Conservation (phyloP, 495 filamentous ascomycete species). For the Letharia lupina region DNA sequence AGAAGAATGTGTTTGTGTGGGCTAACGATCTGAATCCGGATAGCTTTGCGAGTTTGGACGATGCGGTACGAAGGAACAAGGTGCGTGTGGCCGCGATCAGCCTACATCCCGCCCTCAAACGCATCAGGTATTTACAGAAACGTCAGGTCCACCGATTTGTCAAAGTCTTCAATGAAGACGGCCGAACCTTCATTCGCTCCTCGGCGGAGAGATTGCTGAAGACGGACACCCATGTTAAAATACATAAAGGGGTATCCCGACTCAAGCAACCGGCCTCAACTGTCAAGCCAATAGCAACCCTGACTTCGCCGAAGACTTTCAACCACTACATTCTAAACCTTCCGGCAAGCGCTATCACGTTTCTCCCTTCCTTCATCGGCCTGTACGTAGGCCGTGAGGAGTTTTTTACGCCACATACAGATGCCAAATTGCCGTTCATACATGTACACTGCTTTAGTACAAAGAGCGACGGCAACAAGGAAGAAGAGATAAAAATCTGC, state of each 20-base stretch:
- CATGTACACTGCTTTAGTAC: constrained; percentile 87
- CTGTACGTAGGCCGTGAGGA: constrained; percentile 61
- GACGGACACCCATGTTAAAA: constrained; percentile 38
- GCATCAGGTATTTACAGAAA: not conserved
- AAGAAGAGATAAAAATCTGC: constrained; percentile 57
- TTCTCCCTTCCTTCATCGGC: constrained; percentile 77
- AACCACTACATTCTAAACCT: constrained; percentile 96
- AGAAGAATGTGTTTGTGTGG: constrained; percentile 86
- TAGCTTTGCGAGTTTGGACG: constrained; percentile 59
- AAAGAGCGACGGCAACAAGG: constrained; percentile 61
- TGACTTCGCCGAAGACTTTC: constrained; percentile 57
- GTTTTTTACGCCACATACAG: constrained; percentile 54
- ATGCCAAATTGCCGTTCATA: constrained; percentile 60
- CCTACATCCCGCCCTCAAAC: not conserved
- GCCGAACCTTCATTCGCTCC: constrained; percentile 64
- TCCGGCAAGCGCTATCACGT: constrained; percentile 76
- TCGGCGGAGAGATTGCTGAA: constrained; percentile 55
- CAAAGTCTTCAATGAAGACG: constrained; percentile 69
- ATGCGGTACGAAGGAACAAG: constrained; percentile 70
- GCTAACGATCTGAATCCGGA: constrained; percentile 96
- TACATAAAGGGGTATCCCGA: constrained; percentile 26
- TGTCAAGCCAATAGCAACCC: constrained; percentile 37
- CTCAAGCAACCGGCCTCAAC: constrained; percentile 30
- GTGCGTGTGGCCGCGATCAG: constrained; percentile 30
- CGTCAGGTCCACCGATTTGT: constrained; percentile 62